Evolutionary conservation across 805 yeast species (phyloP).

Genomic region (Phaffomyces opuntiae): DNA sequence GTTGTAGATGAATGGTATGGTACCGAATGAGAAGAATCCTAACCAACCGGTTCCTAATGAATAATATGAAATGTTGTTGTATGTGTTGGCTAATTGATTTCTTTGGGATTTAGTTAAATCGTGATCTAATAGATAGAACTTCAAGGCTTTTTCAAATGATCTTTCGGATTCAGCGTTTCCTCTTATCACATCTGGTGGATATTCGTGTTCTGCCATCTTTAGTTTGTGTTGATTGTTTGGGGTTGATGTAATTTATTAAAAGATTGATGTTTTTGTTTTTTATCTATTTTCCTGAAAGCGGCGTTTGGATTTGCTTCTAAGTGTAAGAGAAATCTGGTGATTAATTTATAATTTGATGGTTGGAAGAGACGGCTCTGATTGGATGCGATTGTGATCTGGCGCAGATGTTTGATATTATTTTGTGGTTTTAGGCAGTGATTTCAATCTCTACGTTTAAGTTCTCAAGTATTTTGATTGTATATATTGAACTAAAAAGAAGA

Average conservation of each 20-base stretch:
- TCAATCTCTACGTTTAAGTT: too few relatives aligned
- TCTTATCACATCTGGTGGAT: slow-evolving; percentile 1
- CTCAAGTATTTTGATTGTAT: too few relatives aligned
- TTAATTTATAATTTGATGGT: too few relatives aligned
- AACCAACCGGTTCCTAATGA: slow-evolving; percentile 33
- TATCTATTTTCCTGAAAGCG: too few relatives aligned
- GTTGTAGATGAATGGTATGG: slow-evolving; percentile 35
- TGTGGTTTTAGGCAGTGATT: too few relatives aligned
- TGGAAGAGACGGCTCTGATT: too few relatives aligned
- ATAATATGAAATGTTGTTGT: slow-evolving; percentile 28
- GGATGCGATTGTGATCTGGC: too few relatives aligned
- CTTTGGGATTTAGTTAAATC: slow-evolving; percentile 36
- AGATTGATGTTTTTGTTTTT: background rate
- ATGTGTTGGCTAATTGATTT: slow-evolving; percentile 31
- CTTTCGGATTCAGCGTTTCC: background rate
- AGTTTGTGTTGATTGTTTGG: too few relatives aligned
- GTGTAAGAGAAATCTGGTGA: too few relatives aligned
- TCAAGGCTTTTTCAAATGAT: slow-evolving; percentile 36
- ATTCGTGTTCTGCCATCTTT: background rate
- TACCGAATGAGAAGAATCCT: slow-evolving; percentile 34
- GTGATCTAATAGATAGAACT: slow-evolving; percentile 45
- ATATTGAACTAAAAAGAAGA: too few relatives aligned
- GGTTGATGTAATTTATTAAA: background rate
- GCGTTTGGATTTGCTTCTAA: too few relatives aligned
- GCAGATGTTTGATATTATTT: too few relatives aligned